Conservation (phyloP, 805 yeast species). For the Pichia scutulata region DNA sequence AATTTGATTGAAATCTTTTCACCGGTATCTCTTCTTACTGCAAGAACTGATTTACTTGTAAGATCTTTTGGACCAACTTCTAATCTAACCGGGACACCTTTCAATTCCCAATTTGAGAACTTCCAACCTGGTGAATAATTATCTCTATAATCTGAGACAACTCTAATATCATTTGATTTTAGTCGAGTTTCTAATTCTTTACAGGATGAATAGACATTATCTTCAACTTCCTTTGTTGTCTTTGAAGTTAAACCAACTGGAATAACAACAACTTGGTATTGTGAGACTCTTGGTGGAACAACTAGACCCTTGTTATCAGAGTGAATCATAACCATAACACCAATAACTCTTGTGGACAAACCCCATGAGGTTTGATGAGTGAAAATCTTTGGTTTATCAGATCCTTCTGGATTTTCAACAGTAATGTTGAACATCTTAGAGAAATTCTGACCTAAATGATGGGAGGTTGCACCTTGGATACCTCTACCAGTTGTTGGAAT, state of each 20-base stretch:
- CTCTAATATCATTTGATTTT: slow-evolving; percentile 58
- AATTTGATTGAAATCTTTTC: slow-evolving; percentile 63
- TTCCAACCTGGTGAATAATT: slow-evolving; percentile 99
- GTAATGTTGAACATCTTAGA: slow-evolving; percentile 95
- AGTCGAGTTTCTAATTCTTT: slow-evolving; percentile 58
- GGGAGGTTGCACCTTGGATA: slow-evolving; percentile 98
- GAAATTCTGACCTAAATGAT: slow-evolving; percentile 95
- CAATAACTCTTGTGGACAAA: slow-evolving; percentile 93
- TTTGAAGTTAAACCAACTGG: slow-evolving; percentile 94
- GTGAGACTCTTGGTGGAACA: slow-evolving; percentile 95
- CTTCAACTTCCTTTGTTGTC: slow-evolving; percentile 69
- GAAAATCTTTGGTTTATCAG: slow-evolving; percentile 73
- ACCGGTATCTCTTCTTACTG: slow-evolving; percentile 90
- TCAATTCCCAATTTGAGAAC: slow-evolving; percentile 93
- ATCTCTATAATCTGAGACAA: slow-evolving; percentile 80
- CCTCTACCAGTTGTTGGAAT: slow-evolving; percentile 99
- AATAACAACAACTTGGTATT: slow-evolving; percentile 81
- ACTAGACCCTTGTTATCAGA: slow-evolving; percentile 98
- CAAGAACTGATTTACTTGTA: slow-evolving; percentile 68
- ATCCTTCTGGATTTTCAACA: slow-evolving; percentile 92
- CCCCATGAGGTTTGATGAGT: slow-evolving; percentile 99
- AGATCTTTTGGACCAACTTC: slow-evolving; percentile 97
- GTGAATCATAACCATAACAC: slow-evolving; percentile 99
- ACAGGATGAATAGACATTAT: slow-evolving; percentile 63
- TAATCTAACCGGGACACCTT: slow-evolving; percentile 88